Base-by-base conservation (phyloP, 2,329 filamentous ascomycete genomes). In the Fusarium nanum region DNA sequence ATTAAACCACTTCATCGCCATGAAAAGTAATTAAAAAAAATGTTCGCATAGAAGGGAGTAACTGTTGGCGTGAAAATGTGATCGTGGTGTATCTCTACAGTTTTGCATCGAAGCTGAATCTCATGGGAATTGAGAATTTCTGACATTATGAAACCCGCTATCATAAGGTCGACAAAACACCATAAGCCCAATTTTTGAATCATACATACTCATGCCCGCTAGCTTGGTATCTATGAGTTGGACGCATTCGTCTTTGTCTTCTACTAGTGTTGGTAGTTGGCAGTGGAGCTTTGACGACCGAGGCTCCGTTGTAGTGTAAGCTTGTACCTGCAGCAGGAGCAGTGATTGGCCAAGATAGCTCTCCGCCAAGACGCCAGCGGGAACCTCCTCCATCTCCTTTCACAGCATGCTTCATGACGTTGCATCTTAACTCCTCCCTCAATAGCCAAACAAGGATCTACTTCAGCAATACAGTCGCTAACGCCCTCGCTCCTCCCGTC, bases 311-410 rank as follows among this genome's bases (percentile, higher is more conserved):
- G 47, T 37, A 54, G 54, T 55, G 57, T 55, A 56, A 64, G 56
- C 48, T 63, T 44, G 72, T 72, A 71, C 68, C 71, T 71, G 70
- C 54, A 70, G 57, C 20, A 42, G 16, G 48, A 45, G 56, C 64
- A 20, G 34, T 56, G 49, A 75, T 75, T 75, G 73, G 73, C 55
- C 56, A 48, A 47, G 30, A 55, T 42, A 60, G 68, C 66, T 73
- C 63, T 66, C 55, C 62, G 74, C 68, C 70, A 74, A 76, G 69
- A 45, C 73, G 56, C 65, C 63, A 69, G 54, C 50, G 46, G 61
- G 72, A 76, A 73, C 73, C 72, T 75, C 73, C 72, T 72, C 72
- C 64, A 61, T 75, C 73, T 68, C 74, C 74, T 76, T 76, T 76
- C 74, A 47, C 49, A 50, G 58, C 63, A 71, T 50, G 64, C 47